Evolutionary conservation across 2,329 filamentous ascomycete genomes (phyloP).

Genomic region (Microdochium paspali): DNA sequence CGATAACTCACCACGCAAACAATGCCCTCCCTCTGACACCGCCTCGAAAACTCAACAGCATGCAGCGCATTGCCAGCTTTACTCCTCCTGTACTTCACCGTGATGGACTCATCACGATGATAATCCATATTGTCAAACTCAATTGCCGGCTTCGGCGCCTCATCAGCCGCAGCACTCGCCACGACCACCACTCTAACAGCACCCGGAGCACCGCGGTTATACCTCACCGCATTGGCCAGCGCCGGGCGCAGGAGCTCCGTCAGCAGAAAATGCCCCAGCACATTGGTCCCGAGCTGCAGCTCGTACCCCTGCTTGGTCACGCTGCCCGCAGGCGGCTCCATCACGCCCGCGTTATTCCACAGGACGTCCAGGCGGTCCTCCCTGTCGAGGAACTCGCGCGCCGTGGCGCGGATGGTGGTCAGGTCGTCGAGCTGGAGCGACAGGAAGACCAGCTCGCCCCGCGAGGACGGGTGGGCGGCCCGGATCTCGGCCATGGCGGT

Average conservation of each 20-base stretch:
- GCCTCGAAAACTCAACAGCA: slow-evolving; percentile 15
- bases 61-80: slow-evolving; percentile 19
- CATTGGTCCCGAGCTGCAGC: slow-evolving; percentile 19
- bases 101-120: slow-evolving; percentile 10
- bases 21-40: slow-evolving; percentile 14
- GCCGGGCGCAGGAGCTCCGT: slow-evolving; percentile 16
- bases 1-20: slow-evolving; percentile 12
- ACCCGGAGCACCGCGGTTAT: neutral
- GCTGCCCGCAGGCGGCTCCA: slow-evolving; percentile 23
- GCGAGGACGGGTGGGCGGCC: slow-evolving; percentile 13
- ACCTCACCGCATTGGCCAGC: slow-evolving; percentile 2
- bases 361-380: slow-evolving; percentile 23
- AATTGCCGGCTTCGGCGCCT: slow-evolving; percentile 12
- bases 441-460: slow-evolving; percentile 24
- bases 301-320: slow-evolving; percentile 23
- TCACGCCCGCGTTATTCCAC: slow-evolving; percentile 30
- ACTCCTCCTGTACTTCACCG: slow-evolving; percentile 16
- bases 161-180: slow-evolving; percentile 13
- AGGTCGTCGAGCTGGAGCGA: slow-evolving; percentile 23
- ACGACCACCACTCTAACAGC: slow-evolving; percentile 20
- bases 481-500: slow-evolving; percentile 3
- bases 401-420: slow-evolving; percentile 12
- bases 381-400: slow-evolving; percentile 10
- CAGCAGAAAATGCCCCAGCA: slow-evolving; percentile 18
- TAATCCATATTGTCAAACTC: slow-evolving; percentile 20